These are phyloP conservation scores for Candida tallmaniae DNA, from an alignment of 805 yeast species.

Conservation along the genomic window DNA sequence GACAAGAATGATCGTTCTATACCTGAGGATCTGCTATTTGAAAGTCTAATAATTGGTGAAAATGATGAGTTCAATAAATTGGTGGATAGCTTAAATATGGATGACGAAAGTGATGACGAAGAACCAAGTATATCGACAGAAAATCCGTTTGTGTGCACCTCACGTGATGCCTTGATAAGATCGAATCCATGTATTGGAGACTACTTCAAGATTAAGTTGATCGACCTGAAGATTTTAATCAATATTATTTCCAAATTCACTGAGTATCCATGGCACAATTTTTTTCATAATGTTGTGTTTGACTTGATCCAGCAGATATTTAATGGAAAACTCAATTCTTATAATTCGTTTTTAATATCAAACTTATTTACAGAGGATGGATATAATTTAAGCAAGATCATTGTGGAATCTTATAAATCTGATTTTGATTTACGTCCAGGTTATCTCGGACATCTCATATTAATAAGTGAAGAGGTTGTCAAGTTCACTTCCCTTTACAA, in stretches of 20 bases:
- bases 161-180: conserved; percentile 34
- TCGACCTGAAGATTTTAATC: conserved; percentile 66
- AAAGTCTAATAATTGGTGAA: conserved; percentile 11
- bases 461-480: conserved; percentile 93
- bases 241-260: conserved; percentile 73
- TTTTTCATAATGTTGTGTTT: conserved; percentile 94
- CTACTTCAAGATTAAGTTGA: conserved; percentile 71
- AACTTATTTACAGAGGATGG: conserved; percentile 19
- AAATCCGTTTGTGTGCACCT: conserved; percentile 38
- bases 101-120: conserved; percentile 40
- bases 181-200: conserved; percentile 79
- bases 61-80: conserved; percentile 17
- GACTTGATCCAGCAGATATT: conserved; percentile 93
- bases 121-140: conserved; percentile 41
- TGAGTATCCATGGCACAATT: conserved; percentile 93
- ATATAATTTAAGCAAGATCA: conserved; percentile 23
- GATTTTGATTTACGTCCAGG: conserved; percentile 65
- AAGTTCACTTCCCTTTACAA: conserved; percentile 68
- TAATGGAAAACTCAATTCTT: conserved; percentile 88
- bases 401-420: conserved; percentile 19
- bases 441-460: conserved; percentile 93
- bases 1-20: conserved; percentile 2
- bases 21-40: conserved; percentile 8
- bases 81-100: conserved; percentile 22
- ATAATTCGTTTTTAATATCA: conserved; percentile 53